Evolutionary conservation across 768 basidiomycete species (phyloP).

Genomic region (Cystobasidiopsis lactophilus): DNA sequence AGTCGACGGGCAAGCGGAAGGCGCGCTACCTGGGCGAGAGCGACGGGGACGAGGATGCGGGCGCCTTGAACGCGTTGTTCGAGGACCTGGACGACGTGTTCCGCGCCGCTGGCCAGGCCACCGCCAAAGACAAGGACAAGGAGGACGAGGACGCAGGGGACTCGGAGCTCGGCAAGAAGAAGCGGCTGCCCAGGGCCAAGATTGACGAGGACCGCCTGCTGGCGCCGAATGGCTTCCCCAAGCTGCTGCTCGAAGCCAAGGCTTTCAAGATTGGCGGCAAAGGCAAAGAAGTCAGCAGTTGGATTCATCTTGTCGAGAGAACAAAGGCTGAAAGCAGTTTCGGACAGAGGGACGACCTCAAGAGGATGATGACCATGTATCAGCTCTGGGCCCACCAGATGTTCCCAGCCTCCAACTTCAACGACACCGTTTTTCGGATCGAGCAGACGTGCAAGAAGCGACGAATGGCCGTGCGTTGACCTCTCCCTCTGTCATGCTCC

Average conservation of each 20-base stretch:
- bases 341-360: slow-evolving; percentile 52
- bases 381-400: slow-evolving; percentile 88
- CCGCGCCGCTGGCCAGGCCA: not conserved
- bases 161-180: slow-evolving; percentile 21
- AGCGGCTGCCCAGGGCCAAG: slow-evolving; percentile 32
- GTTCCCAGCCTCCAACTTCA: slow-evolving; percentile 71
- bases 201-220: slow-evolving; percentile 48
- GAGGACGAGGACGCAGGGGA: slow-evolving; percentile 18
- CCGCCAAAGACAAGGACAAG: slow-evolving; percentile 31
- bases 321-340: not conserved
- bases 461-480: slow-evolving; percentile 53
- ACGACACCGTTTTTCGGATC: slow-evolving; percentile 59
- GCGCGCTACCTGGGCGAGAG: not conserved
- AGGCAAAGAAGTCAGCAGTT: slow-evolving; percentile 68
- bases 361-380: slow-evolving; percentile 56
- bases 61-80: slow-evolving; percentile 30
- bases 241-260: slow-evolving; percentile 52
- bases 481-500: not conserved
- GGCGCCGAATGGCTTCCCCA: slow-evolving; percentile 53
- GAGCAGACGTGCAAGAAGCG: slow-evolving; percentile 74
- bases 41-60: not conserved
- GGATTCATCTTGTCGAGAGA: not conserved
- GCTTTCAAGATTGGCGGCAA: slow-evolving; percentile 65
- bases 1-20: not conserved
- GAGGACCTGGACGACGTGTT: slow-evolving; percentile 29